phyloP scores from a whole-genome alignment of 2,329 filamentous ascomycete species.

The Dissoconium aciculare region DNA sequence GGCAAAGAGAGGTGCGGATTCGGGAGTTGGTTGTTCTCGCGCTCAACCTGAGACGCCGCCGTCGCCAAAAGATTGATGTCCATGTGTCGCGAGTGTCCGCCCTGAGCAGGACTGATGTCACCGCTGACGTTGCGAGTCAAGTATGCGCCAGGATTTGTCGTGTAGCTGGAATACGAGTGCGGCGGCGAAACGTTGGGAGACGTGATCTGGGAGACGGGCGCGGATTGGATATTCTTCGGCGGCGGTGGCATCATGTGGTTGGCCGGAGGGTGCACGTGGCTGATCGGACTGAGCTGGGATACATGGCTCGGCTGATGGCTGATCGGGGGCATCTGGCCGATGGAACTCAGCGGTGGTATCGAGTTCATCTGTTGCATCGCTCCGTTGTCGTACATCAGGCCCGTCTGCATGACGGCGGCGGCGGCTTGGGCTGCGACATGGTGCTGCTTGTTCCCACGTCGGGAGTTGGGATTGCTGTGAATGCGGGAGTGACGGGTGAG shows the following conservation, averaged over 20 bases:
- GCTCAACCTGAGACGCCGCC: conserved; percentile 51
- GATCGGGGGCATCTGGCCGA: conserved; percentile 17
- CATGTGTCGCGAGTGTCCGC: conserved; percentile 33
- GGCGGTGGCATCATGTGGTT: conserved; percentile 38
- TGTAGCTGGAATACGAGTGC: conserved; percentile 59
- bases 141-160: conserved; percentile 42
- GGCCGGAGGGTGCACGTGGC: conserved; percentile 2
- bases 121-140: conserved; percentile 40
- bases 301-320: conserved; percentile 8
- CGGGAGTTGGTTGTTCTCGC: conserved; percentile 38
- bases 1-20: conserved; percentile 25
- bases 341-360: conserved; percentile 15
- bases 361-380: conserved; percentile 55
- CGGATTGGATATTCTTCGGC: conserved; percentile 70
- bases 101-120: conserved; percentile 33
- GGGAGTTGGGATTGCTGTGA: conserved; percentile 96
- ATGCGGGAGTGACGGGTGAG: conserved; percentile 93
- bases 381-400: conserved; percentile 36
- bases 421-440: conserved; percentile 44
- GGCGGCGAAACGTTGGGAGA: conserved; percentile 96
- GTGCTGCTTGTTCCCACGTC: conserved; percentile 75
- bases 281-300: conserved; percentile 10
- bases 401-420: conserved; percentile 36
- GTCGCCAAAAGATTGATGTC: conserved; percentile 57
- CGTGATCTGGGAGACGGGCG: conserved; percentile 67